Percentiles rank a stretch among this genome's conserved stretches.
These are phyloP conservation scores for Xylaria acuta DNA, from an alignment of 495 filamentous ascomycete species.

Conservation along the genomic window DNA sequence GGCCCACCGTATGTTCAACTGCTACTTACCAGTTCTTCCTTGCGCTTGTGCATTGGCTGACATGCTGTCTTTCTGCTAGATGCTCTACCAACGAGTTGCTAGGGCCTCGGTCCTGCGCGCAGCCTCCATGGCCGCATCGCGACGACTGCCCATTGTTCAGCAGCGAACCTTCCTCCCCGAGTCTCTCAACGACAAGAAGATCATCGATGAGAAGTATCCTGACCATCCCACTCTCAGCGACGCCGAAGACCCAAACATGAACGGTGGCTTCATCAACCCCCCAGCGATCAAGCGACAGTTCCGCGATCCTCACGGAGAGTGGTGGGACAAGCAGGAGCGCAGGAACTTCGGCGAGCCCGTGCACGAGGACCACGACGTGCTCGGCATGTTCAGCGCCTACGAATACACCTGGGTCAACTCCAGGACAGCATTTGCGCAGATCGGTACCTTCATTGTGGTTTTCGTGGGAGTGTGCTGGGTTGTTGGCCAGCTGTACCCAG, in stretches of 20 bases:
- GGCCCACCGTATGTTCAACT: conserved; percentile 38
- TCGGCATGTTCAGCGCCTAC: conserved; percentile 88
- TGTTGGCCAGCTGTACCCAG: conserved; percentile 80
- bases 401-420: conserved; percentile 85
- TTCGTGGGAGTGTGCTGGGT: conserved; percentile 74
- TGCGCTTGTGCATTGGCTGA: background rate
- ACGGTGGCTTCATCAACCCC: conserved; percentile 92
- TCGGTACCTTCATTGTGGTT: conserved; percentile 74
- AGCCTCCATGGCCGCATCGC: conserved; percentile 49
- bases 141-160: conserved; percentile 55
- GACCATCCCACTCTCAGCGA: conserved; percentile 59
- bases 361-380: conserved; percentile 95
- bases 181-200: conserved; percentile 42
- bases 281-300: conserved; percentile 79
- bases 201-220: conserved; percentile 60
- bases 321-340: conserved; percentile 98
- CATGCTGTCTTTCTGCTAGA: conserved; percentile 48
- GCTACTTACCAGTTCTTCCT: background rate
- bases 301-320: conserved; percentile 91
- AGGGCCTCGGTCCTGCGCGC: conserved; percentile 61
- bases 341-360: conserved; percentile 94
- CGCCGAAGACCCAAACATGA: conserved; percentile 80
- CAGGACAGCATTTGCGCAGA: conserved; percentile 71
- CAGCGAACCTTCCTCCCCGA: conserved; percentile 57
- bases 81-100: conserved; percentile 69